Base-by-base conservation (phyloP, 1,139 yeast species). In the Yamadazyma sp. region DNA sequence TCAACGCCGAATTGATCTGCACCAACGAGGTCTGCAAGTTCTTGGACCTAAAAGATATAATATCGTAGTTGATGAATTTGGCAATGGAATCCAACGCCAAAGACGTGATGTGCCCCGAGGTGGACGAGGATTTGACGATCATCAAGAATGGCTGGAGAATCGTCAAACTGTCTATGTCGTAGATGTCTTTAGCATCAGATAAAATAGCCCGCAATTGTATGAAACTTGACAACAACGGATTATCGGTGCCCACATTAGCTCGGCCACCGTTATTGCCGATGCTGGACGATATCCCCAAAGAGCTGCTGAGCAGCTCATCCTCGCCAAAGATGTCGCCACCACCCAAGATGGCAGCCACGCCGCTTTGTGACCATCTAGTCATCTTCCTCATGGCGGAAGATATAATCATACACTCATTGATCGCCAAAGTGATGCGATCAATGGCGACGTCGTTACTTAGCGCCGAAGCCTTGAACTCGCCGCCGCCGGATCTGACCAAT, bases 301-400 rank as follows among this genome's bases (percentile, higher is more conserved):
- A 58, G 27, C 48, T 48, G 8, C 61, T 53, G 16, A 64, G 51
- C 28, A 61, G 52, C 33, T 72, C 67, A 36, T 70, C 77, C 39
- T 61, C 66, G 18, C 33, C 37, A 50, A 67, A 69, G 17, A 62
- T 61, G 47, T 64, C 79, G 43, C 66, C 71, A 17, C 81, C 83
- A 3, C 94, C 87, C 32, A 91, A 68, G 33, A 91, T 80, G 6
- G 96, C 89, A 5, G 96, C 94, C 35, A 89, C 94, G 3, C 96
- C 95, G 29, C 91, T 79, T 50, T 83, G 88, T 10, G 85, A 74
- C 81, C 87, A 84, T 48, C 94, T 79, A 38, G 86, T 75, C 56
- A 82, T 78, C 59, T 91, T 91, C 38, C 98, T 75, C 96, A 92
- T 89, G 23, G 95, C 92, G 12, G 95, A 83, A 15, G 94, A 82